These are phyloP conservation scores for Ophiostoma piceae DNA, from an alignment of 2,329 filamentous ascomycete genomes.

Conservation along the genomic window DNA sequence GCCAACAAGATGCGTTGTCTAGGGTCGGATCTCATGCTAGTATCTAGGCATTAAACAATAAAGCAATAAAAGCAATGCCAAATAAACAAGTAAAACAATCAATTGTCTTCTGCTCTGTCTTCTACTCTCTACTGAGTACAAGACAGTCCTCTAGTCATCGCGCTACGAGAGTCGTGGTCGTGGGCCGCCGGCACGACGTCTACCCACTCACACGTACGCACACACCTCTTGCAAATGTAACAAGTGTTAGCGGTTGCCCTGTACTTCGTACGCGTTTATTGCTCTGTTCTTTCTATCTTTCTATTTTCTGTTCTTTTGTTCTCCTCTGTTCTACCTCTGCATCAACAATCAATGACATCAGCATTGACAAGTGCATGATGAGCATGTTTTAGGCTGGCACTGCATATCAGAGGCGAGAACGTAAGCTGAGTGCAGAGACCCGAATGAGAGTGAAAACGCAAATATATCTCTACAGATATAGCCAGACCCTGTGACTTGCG, in stretches of 20 bases:
- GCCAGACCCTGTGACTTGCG: not conserved
- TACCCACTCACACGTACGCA: conserved; percentile 14
- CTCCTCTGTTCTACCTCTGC: not conserved
- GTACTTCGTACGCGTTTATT: too few relatives aligned
- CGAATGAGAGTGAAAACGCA: too few relatives aligned
- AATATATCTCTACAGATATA: not conserved
- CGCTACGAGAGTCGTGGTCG: conserved; percentile 10
- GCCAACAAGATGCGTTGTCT: not conserved
- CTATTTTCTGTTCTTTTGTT: too few relatives aligned
- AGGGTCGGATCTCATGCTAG: not conserved
- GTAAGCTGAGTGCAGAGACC: not conserved
- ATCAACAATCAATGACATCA: not conserved
- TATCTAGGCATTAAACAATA: not conserved
- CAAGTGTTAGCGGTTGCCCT: not conserved
- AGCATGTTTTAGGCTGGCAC: conserved; percentile 12
- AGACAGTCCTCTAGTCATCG: not conserved
- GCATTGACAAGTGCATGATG: not conserved
- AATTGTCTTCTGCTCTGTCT: not conserved
- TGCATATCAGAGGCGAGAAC: not conserved
- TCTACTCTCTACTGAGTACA: too few relatives aligned
- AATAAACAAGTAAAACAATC: not conserved
- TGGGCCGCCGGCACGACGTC: conserved; percentile 4
- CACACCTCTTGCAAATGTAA: conserved; percentile 12
- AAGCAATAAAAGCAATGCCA: not conserved
- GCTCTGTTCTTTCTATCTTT: too few relatives aligned